Base-by-base conservation (phyloP, 148 eudicot genomes). In the Camellia granthamiana region DNA sequence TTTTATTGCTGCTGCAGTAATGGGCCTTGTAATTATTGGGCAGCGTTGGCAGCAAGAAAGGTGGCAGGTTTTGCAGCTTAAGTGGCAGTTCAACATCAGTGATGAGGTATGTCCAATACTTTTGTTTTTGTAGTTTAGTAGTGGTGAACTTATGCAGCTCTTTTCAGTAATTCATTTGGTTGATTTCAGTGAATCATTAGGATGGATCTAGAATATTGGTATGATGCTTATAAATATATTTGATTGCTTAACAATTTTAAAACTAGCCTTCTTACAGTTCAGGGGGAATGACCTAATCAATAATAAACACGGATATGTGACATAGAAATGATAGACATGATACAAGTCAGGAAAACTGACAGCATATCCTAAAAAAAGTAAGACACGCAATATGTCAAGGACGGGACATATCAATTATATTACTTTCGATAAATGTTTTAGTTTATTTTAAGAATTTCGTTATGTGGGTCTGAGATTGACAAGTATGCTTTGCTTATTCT, bases 21-120 rank as follows among this genome's bases (percentile, higher is more conserved):
- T 94, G 97, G 98, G 98, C 66, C 90, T 94, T 78, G 97, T 92
- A 19, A 85, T 94, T 59, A 79, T 94, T 61, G 98, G 98, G 72
- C 93, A 88, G 78, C 85, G 72, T 64, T 92, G 94, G 95, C 94
- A 92, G 83, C 93, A 86, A 63, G 92, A 92, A 75, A 88, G 90
- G 87, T 91, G 90, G 93, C 87, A 90, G 77, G 85, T 83, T 82
- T 85, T 92, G 84, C 93, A 91, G 78, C 90, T 81, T 54, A 89
- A 90, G 85, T 90, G 92, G 91, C 89, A 89, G 62, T 83, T 84
- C 74, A 84, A 81, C 76, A 13, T 90, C 77, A 83, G 85, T 71
- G 83, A 87, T 81, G 91, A 92, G 98, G 98, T 92, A 88, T 72
- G 54, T 47, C 41, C 66, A 19, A 59, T 67, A 18, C 55, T 21